Evolutionary conservation across 257 asterid genomes (phyloP), one percentile per base, ranked within the genome.

Genomic region (Fraxinus excelsior): DNA sequence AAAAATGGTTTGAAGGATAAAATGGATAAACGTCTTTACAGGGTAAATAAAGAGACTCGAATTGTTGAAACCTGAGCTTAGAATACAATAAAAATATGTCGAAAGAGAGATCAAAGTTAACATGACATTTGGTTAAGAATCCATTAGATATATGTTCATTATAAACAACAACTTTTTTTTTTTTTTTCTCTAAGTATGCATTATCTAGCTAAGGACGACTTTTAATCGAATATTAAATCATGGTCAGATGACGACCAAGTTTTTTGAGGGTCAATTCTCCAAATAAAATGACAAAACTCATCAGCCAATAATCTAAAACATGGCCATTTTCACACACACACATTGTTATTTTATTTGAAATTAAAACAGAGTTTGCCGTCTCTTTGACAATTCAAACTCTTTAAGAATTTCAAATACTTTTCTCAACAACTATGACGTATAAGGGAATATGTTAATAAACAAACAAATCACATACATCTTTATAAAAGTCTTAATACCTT

Each of bases 381-480:
- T 25, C 35, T 62, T 26, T 62, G 68, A 62, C 68, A 62, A 62
- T 62, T 62, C 68, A 11, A 62, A 62, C 32, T 62, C 66, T n/a
- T 3, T 19, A n/a, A n/a, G n/a, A n/a, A n/a, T n/a, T n/a, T n/a
- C n/a, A n/a, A 11, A 5, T 58, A 19, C 14, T 21, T 56, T n/a
- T 58, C 68, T 62, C 68, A 62, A 62, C 68, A 23, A 62, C 68
- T 62, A 23, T 81, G 87, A 83, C 86, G 76, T 38, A 44, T 37
- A 67, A 21, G 16, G 32, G 71, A 66, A 71, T 79, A 81, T 42
- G 56, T 53, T 29, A 81, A 72, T 76, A 23, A 62, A 62, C 68
- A 62, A 62, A 62, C 68, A 62, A 62, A 62, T 26, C 29, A 42
- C 51, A 80, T 9, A 37, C 67, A 75, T 40, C 40, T 77, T 51